Base-by-base conservation (phyloP, 345 rosid genomes). In the Triadica sebifera region DNA sequence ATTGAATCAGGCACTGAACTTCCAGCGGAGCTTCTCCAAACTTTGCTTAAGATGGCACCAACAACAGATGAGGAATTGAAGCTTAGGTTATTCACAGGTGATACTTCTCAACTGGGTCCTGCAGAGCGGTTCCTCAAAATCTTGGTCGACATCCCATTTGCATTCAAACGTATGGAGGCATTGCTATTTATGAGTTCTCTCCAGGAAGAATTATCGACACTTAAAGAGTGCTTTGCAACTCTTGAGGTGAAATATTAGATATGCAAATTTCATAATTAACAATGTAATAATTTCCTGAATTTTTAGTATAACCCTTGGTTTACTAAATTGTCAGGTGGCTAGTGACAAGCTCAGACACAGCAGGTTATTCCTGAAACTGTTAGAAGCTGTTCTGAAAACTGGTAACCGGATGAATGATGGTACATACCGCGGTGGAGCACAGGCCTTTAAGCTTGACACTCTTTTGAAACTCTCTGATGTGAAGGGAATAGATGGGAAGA, bases 361-460 rank as follows among this genome's bases (percentile, higher is more conserved):
- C 77, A 84, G 99, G 77, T 66, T 93, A 46, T 95, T 95, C 81
- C 72, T 91, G 37, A 95, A 93, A 82, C 90, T 95, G 64, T 73
- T 95, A 72, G 99, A 93, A 78, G 98, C 99, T 66, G 98, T 95
- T 45, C 93, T 95, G 59, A 91, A 95, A 84, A 95, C 99, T 5
- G 99, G 99, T 16, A 95, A 95, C 71, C 79, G 99, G 38, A 95
- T 93, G 99, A 95, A 93, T 66, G 93, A 81, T 34, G 99, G 99
- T 41, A 93, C 99, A 16, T 91, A 86, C 74, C 91, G 99, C 0
- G 97, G 99, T 52, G 98, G 91, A 22, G 99, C 99, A 0, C 91
- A 87, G 69, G 99, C 99, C 66, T 87, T 95, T 76, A 95, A 85
- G 65, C 96, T 95, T 41, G 99, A 93, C 81, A 91, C 98, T 0